These are phyloP conservation scores for Dothiorella sarmentorum DNA, from an alignment of 2,329 filamentous ascomycete species.

Conservation along the genomic window DNA sequence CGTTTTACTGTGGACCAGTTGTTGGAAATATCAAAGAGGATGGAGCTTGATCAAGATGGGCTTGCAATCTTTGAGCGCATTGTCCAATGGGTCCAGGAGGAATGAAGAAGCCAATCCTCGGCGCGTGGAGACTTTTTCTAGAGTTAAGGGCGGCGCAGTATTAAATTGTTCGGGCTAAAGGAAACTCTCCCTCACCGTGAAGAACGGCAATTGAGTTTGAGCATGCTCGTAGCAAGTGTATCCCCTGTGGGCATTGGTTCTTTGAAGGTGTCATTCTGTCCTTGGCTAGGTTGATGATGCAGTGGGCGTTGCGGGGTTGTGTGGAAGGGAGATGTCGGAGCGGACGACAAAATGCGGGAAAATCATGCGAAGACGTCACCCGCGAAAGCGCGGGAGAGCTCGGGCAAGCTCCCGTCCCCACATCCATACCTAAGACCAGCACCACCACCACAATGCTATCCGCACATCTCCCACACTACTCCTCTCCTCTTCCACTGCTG, in stretches of 20 bases:
- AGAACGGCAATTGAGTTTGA: no score
- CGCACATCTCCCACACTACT: not conserved
- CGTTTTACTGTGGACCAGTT: not conserved
- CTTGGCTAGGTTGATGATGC: no score
- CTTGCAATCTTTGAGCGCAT: slow-evolving; percentile 9
- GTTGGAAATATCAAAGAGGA: not conserved
- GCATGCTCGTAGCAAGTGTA: no score
- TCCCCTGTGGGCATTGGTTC: no score
- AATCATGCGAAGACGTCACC: slow-evolving; percentile 19
- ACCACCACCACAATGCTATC: not conserved
- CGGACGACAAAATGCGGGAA: not conserved
- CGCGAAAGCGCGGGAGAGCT: slow-evolving; percentile 6
- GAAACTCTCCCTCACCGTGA: no score
- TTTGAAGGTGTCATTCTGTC: no score
- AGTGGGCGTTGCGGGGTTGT: not conserved
- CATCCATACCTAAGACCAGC: no score
- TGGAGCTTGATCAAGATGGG: slow-evolving; percentile 10
- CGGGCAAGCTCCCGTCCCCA: slow-evolving; percentile 20
- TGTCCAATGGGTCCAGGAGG: slow-evolving; percentile 5
- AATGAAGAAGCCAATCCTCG: not conserved
- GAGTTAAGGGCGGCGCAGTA: no score
- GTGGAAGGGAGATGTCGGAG: slow-evolving; percentile 18
- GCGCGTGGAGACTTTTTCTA: no score
- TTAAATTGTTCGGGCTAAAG: no score
- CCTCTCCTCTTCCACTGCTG: not conserved